Evolutionary conservation across 495 filamentous ascomycete genomes (phyloP).

Genomic region (Penicillium paxilli): DNA sequence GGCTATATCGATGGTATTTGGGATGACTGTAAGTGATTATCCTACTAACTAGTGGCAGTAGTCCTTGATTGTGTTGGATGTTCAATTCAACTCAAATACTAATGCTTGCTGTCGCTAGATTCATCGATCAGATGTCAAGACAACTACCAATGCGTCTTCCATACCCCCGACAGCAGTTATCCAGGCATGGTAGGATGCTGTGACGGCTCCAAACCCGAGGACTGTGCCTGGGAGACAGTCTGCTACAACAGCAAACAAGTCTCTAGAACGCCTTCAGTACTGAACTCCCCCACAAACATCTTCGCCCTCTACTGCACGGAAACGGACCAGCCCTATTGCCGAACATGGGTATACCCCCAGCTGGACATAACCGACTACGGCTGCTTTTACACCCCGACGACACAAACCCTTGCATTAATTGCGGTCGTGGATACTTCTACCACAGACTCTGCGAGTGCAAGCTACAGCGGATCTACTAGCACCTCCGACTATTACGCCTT

Average conservation of each 20-base stretch:
- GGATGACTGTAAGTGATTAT: slow-evolving; percentile 3
- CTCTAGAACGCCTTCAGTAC: slow-evolving; percentile 4
- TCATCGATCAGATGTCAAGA: slow-evolving; percentile 1
- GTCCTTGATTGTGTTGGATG: too few species aligned
- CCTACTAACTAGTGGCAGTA: too few species aligned
- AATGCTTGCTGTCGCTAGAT: background rate
- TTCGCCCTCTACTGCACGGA: slow-evolving; percentile 11
- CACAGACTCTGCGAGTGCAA: background rate
- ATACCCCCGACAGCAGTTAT: slow-evolving; percentile 9
- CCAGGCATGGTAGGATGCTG: slow-evolving; percentile 15
- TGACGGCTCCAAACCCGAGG: background rate
- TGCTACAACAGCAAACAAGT: slow-evolving; percentile 12
- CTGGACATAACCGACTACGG: slow-evolving; percentile 10
- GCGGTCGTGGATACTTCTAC: background rate
- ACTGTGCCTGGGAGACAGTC: slow-evolving; percentile 10
- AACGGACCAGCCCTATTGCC: background rate
- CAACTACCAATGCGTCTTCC: slow-evolving; percentile 12
- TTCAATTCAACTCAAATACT: too few species aligned
- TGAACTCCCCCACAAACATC: background rate
- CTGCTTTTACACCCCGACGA: slow-evolving; percentile 1
- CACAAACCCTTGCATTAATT: slow-evolving; percentile 3
- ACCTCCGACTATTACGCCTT: background rate
- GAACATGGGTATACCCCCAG: slow-evolving; percentile 14
- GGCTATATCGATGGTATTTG: slow-evolving; percentile 8
- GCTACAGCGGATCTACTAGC: background rate